These are phyloP conservation scores for Cercospora beticola DNA, from an alignment of 2,329 filamentous ascomycete species.

Conservation along the genomic window DNA sequence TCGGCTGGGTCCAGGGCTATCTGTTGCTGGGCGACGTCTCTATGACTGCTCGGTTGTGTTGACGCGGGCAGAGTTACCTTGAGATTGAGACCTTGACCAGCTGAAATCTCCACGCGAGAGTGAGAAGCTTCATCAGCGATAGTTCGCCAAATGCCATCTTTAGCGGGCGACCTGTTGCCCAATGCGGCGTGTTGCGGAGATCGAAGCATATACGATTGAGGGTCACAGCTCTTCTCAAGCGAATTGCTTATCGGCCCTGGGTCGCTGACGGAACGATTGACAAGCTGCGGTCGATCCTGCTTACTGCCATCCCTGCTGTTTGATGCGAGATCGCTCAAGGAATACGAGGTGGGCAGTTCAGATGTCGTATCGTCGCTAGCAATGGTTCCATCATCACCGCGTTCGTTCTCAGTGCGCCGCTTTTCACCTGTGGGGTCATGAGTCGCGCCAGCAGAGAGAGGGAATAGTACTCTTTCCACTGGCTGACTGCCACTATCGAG, in stretches of 20 bases:
- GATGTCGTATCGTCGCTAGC: constrained; percentile 29
- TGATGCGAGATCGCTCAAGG: constrained; percentile 33
- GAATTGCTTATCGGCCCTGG: constrained; percentile 19
- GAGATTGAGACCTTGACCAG: not conserved
- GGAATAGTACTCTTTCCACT: not conserved
- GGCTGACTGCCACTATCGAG: not conserved
- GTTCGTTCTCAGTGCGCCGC: not conserved
- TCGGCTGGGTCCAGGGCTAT: not conserved
- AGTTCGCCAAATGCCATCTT: not conserved
- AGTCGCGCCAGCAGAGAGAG: not conserved
- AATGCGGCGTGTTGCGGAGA: not conserved
- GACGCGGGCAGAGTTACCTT: not conserved
- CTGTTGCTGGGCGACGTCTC: not conserved
- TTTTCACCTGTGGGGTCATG: not conserved
- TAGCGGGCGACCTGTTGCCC: not conserved
- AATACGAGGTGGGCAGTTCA: constrained; percentile 39
- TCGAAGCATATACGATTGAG: not conserved
- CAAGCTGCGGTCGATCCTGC: constrained; percentile 16
- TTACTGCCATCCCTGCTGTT: constrained; percentile 13
- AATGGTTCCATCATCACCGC: constrained; percentile 4
- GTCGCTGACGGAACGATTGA: constrained; percentile 29
- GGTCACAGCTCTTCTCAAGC: not conserved
- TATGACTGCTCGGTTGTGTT: not conserved
- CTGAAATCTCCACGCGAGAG: not conserved
- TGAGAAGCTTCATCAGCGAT: not conserved